Percentiles rank a stretch among this genome's conserved stretches.
Evolutionary conservation across 2,329 filamentous ascomycete genomes (phyloP).

Genomic region (Boeremia lycopersici): DNA sequence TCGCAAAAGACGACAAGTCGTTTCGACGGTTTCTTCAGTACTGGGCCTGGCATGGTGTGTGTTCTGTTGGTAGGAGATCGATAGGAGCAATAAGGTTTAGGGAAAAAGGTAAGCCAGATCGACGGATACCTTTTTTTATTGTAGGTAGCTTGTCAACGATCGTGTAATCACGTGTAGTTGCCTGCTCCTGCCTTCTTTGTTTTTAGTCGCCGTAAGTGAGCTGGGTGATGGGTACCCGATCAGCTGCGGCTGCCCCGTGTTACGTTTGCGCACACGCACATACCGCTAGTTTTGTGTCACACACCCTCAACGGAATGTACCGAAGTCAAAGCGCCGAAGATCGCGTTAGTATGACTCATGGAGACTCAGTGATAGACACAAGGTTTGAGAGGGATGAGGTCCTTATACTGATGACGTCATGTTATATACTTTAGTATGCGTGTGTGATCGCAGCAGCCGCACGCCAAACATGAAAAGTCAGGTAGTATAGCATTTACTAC

Average conservation of each 20-base stretch:
- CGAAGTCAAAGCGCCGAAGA: conserved; percentile 5
- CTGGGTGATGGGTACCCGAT: conserved; percentile 16
- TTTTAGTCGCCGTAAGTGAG: background rate
- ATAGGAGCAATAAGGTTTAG: too few relatives aligned
- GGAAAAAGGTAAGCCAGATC: too few relatives aligned
- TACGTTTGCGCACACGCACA: conserved; percentile 16
- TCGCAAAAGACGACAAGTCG: conserved; percentile 43
- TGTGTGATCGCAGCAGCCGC: background rate
- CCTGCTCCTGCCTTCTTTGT: conserved; percentile 11
- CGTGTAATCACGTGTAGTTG: background rate
- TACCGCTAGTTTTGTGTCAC: conserved; percentile 14
- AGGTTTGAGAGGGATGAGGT: background rate
- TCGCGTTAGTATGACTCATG: background rate
- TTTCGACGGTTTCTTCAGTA: conserved; percentile 23
- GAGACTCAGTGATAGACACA: background rate
- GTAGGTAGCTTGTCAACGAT: background rate
- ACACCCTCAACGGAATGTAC: conserved; percentile 8
- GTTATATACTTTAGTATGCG: background rate
- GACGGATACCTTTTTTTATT: too few relatives aligned
- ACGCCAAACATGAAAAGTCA: background rate
- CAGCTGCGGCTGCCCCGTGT: conserved; percentile 23
- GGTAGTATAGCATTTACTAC: background rate
- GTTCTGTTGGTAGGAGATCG: background rate
- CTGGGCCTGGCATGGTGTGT: conserved; percentile 18
- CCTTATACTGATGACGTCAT: conserved; percentile 13